Percentiles rank a stretch among this genome's conserved stretches.
Evolutionary conservation across 495 filamentous ascomycete species (phyloP).

Genomic region (Hypoxylon trugodes): DNA sequence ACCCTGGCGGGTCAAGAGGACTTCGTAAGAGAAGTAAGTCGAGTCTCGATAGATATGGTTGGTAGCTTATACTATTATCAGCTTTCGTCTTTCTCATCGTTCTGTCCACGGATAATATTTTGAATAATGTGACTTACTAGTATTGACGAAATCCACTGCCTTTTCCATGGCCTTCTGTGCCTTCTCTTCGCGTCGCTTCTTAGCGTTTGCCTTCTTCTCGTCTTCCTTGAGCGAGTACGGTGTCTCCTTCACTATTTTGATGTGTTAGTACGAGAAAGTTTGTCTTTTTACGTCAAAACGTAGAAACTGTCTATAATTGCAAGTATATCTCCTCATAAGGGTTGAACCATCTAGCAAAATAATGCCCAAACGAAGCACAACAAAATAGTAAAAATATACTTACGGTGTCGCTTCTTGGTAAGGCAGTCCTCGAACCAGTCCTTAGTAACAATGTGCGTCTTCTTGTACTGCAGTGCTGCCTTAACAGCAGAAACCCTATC

Average conservation of each 20-base stretch:
- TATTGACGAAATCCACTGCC: conserved; percentile 48
- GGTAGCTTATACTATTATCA: background rate
- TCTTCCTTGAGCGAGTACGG: conserved; percentile 34
- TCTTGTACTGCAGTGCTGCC: conserved; percentile 29
- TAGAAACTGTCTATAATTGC: too few species aligned
- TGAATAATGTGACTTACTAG: conserved; percentile 34
- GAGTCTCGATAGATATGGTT: conserved; percentile 45
- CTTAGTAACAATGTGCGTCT: conserved; percentile 42
- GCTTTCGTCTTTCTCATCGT: background rate
- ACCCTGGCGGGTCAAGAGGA: conserved; percentile 43
- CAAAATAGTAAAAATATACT: background rate
- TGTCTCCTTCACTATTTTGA: conserved; percentile 23
- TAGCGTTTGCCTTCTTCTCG: conserved; percentile 20
- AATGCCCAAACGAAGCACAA: background rate
- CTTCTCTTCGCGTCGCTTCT: conserved; percentile 46
- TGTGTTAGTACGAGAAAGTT: background rate
- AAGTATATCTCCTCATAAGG: background rate
- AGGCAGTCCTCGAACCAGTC: conserved; percentile 56
- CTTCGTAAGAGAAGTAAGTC: conserved; percentile 47
- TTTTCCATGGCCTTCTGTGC: conserved; percentile 60
- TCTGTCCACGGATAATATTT: background rate
- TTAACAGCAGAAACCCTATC: conserved; percentile 29
- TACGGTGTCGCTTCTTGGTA: background rate
- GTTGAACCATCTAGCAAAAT: background rate
- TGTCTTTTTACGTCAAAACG: background rate